phyloP scores from a whole-genome alignment of 805 yeast species.

The Candida yuanshanica region DNA sequence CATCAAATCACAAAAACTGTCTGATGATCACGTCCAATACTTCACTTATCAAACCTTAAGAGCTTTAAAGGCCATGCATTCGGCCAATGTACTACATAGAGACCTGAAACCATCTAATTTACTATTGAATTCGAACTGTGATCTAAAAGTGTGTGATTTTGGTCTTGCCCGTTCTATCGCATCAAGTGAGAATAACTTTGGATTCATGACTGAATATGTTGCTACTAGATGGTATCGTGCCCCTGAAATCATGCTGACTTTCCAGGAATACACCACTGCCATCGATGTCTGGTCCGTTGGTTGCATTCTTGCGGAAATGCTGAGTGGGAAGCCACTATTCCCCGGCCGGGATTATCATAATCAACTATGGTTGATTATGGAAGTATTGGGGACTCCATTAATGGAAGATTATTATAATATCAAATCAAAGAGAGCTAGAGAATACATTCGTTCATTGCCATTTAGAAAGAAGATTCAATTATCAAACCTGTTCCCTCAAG shows the following conservation, averaged over 20 bases:
- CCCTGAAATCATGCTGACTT: slow-evolving; percentile 75
- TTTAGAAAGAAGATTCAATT: slow-evolving; percentile 53
- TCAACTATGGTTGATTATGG: slow-evolving; percentile 61
- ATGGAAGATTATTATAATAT: slow-evolving; percentile 70
- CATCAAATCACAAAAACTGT: slow-evolving; percentile 48
- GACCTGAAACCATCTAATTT: slow-evolving; percentile 75
- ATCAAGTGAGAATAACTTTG: slow-evolving; percentile 41
- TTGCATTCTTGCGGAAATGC: slow-evolving; percentile 69
- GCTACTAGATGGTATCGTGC: slow-evolving; percentile 86
- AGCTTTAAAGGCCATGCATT: slow-evolving; percentile 66
- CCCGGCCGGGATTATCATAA: slow-evolving; percentile 74
- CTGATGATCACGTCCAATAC: slow-evolving; percentile 66
- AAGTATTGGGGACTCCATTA: slow-evolving; percentile 66
- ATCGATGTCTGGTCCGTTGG: slow-evolving; percentile 82
- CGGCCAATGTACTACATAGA: slow-evolving; percentile 69
- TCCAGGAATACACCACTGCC: slow-evolving; percentile 67
- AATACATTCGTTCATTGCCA: slow-evolving; percentile 65
- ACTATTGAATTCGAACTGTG: slow-evolving; percentile 63
- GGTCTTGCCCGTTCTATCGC: slow-evolving; percentile 61
- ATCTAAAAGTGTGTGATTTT: slow-evolving; percentile 73
- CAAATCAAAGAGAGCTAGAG: slow-evolving; percentile 70
- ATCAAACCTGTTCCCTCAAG: slow-evolving; percentile 41
- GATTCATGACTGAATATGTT: slow-evolving; percentile 71
- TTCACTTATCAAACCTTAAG: slow-evolving; percentile 65
- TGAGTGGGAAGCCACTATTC: slow-evolving; percentile 52